phyloP scores from a whole-genome alignment of 352 stramenopile genomes.

The Globisporangium nodosum region DNA sequence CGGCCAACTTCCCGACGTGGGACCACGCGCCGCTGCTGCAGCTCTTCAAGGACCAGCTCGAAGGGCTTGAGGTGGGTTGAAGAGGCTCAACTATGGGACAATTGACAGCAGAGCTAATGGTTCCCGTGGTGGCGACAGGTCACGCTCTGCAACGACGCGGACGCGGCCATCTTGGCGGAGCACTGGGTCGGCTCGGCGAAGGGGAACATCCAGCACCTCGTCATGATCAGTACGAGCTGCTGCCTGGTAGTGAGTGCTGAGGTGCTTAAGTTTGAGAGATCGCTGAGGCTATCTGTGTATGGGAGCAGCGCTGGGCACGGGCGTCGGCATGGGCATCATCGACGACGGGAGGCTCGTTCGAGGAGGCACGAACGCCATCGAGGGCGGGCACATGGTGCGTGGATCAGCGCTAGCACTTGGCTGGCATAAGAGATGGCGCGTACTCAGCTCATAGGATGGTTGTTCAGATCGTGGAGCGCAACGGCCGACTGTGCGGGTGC shows the following conservation, averaged over 20 bases:
- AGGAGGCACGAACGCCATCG: slow-evolving; percentile 58
- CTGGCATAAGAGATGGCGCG: neutral
- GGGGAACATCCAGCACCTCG: slow-evolving; percentile 51
- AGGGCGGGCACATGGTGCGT: slow-evolving; percentile 75
- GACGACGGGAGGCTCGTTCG: slow-evolving; percentile 60
- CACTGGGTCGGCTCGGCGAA: slow-evolving; percentile 74
- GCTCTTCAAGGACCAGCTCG: slow-evolving; percentile 35
- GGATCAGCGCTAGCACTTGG: neutral
- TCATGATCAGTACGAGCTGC: slow-evolving; percentile 72
- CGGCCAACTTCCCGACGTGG: slow-evolving; percentile 71
- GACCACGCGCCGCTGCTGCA: slow-evolving; percentile 50
- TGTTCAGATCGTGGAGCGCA: slow-evolving; percentile 73
- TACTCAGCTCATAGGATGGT: neutral
- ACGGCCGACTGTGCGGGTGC: slow-evolving; percentile 68
- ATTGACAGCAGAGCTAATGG: neutral
- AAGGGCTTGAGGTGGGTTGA: slow-evolving; percentile 8
- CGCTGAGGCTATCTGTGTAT: neutral
- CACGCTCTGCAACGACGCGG: slow-evolving; percentile 68
- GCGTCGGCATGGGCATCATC: slow-evolving; percentile 65
- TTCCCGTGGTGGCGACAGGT: slow-evolving; percentile 19
- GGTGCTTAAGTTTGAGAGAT: no score
- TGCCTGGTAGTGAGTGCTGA: no score
- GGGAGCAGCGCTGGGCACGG: slow-evolving; percentile 59
- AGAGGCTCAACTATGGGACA: slow-evolving; percentile 7
- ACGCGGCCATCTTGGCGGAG: slow-evolving; percentile 76